Evolutionary conservation across 306 rosid genomes (phyloP).

Genomic region (Phaseolus lunatus): DNA sequence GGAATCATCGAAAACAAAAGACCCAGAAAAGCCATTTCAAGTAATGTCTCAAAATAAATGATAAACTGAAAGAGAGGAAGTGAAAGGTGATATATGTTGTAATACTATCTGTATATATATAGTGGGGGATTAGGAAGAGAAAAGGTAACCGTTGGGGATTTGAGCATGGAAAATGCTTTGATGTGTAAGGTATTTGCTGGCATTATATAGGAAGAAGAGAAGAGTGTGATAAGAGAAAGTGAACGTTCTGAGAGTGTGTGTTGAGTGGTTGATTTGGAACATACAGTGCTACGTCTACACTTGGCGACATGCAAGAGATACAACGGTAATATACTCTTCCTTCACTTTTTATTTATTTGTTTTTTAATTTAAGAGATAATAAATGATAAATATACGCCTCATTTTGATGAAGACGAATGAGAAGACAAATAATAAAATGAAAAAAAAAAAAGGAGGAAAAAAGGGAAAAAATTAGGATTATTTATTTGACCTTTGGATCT

Average conservation of each 20-base stretch:
- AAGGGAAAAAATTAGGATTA: too few species aligned
- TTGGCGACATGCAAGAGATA: slow-evolving; percentile 7
- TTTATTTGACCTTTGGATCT: background rate
- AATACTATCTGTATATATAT: slow-evolving; percentile 27
- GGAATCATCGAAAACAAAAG: slow-evolving; percentile 33
- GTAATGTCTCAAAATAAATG: background rate
- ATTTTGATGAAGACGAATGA: background rate
- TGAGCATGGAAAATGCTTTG: slow-evolving; percentile 39
- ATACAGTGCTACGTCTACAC: background rate
- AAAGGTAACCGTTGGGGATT: slow-evolving; percentile 51
- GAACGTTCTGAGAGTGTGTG: background rate
- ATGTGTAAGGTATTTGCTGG: slow-evolving; percentile 11
- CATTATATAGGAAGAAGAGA: slow-evolving; percentile 5
- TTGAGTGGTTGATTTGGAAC: background rate
- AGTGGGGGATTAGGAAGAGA: slow-evolving; percentile 10
- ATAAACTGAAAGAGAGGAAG: background rate
- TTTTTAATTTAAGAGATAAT: background rate
- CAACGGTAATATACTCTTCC: slow-evolving; percentile 9
- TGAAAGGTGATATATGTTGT: background rate
- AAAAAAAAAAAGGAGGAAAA: background rate
- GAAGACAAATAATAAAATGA: background rate
- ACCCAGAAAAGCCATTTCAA: slow-evolving; percentile 11
- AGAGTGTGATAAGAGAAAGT: background rate
- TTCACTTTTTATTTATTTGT: background rate
- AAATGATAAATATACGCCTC: background rate